A percentile compares a stretch with the other conserved stretches of the same genome.
phyloP scores from a whole-genome alignment of 306 rosid genomes.

The Inga laurina region DNA sequence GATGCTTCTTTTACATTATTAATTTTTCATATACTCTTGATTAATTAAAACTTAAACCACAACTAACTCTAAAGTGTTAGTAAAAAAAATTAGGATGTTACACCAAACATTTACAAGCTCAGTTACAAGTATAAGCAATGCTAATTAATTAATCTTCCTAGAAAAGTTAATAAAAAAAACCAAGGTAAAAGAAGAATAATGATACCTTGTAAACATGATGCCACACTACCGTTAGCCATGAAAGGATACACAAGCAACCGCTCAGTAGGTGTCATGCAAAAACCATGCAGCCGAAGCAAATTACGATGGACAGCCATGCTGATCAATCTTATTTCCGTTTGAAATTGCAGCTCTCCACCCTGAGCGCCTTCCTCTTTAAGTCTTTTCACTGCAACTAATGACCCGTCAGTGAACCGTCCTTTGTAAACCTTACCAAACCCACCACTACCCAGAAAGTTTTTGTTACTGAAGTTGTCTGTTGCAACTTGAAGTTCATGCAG shows the following conservation, averaged over 20 bases:
- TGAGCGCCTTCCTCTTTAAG: conserved; percentile 33
- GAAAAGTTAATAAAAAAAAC: neutral
- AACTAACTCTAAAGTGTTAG: too few species aligned
- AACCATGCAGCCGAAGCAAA: conserved; percentile 38
- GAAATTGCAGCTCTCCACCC: conserved; percentile 14
- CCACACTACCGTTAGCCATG: conserved; percentile 33
- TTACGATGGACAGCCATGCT: conserved; percentile 2
- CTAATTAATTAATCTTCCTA: neutral
- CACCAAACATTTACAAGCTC: too few species aligned
- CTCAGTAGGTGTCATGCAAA: conserved; percentile 36
- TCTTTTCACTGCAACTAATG: conserved; percentile 34
- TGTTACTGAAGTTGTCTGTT: conserved; percentile 15
- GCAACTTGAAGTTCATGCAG: conserved; percentile 28
- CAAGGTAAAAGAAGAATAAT: neutral
- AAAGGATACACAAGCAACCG: conserved; percentile 12
- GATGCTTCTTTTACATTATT: too few species aligned
- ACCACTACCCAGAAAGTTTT: conserved; percentile 20
- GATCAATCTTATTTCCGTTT: neutral
- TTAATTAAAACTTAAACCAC: too few species aligned
- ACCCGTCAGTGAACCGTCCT: conserved; percentile 28
- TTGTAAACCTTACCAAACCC: conserved; percentile 30
- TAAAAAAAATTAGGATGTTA: too few species aligned
- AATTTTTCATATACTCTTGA: too few species aligned
- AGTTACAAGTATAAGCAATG: neutral
- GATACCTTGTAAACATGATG: conserved; percentile 26